Evolutionary conservation across 306 rosid species (phyloP).

Genomic region (Fragaria iinumae): DNA sequence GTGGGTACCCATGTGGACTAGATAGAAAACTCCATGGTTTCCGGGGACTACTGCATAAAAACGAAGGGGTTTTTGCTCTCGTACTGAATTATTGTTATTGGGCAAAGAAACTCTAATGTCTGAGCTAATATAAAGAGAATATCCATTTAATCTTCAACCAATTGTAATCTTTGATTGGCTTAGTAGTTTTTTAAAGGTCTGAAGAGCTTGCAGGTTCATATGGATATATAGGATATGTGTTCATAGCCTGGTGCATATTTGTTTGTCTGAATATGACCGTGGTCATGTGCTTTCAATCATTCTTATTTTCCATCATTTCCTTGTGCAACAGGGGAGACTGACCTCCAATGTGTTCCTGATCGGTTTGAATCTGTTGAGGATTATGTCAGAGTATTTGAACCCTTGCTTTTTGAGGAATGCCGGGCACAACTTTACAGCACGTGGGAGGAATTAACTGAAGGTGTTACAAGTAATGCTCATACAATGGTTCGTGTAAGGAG

Average conservation of each 20-base stretch:
- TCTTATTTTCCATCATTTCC: conserved; percentile 24
- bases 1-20: no score
- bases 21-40: no score
- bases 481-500: conserved; percentile 81
- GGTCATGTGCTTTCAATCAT: conserved; percentile 14
- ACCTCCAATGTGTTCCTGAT: conserved; percentile 89
- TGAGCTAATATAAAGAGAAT: neutral
- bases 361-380: conserved; percentile 91
- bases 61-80: conserved; percentile 5
- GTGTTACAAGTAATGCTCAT: conserved; percentile 80
- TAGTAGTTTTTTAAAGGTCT: neutral
- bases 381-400: conserved; percentile 88
- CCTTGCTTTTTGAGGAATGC: conserved; percentile 97
- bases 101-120: conserved; percentile 7
- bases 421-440: conserved; percentile 97
- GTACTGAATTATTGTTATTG: conserved; percentile 20
- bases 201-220: neutral
- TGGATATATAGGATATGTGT: neutral
- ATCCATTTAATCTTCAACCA: conserved; percentile 5
- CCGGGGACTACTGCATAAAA: no score
- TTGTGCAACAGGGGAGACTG: conserved; percentile 75
- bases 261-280: neutral
- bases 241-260: neutral
- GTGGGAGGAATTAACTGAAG: conserved; percentile 92
- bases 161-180: neutral